Percentiles rank a stretch among this genome's conserved stretches.
Evolutionary conservation across 495 filamentous ascomycete species (phyloP).

Genomic region (Haplographium delicatum): DNA sequence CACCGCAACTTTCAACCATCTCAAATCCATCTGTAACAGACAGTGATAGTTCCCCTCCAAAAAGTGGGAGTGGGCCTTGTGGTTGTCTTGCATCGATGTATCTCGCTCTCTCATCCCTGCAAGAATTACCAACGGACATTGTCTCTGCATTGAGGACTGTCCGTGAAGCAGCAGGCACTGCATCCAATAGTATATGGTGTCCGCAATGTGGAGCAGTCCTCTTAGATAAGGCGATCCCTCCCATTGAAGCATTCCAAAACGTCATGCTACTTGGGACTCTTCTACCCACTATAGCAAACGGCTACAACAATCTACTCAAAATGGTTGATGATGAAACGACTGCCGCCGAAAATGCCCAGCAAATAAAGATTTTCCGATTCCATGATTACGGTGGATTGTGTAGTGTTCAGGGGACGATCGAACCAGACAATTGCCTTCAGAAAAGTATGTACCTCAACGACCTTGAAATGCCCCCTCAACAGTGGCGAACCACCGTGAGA

Average conservation of each 20-base stretch:
- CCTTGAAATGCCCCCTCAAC: slow-evolving; percentile 35
- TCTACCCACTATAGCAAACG: slow-evolving; percentile 55
- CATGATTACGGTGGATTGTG: slow-evolving; percentile 39
- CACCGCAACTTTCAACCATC: slow-evolving; percentile 23
- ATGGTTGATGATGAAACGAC: slow-evolving; percentile 40
- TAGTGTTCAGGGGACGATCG: slow-evolving; percentile 13
- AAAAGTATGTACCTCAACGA: slow-evolving; percentile 17
- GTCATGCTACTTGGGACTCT: slow-evolving; percentile 63
- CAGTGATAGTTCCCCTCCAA: slow-evolving; percentile 12
- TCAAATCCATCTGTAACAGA: slow-evolving; percentile 24
- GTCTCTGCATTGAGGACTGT: slow-evolving; percentile 45
- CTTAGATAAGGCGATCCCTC: slow-evolving; percentile 20
- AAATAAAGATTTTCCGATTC: slow-evolving; percentile 38
- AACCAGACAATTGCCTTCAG: slow-evolving; percentile 10
- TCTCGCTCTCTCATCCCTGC: slow-evolving; percentile 40
- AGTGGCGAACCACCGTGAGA: slow-evolving; percentile 45
- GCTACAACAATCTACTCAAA: slow-evolving; percentile 43
- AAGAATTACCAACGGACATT: slow-evolving; percentile 37
- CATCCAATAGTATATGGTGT: slow-evolving; percentile 56
- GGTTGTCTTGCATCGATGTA: slow-evolving; percentile 30
- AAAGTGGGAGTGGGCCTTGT: slow-evolving; percentile 5
- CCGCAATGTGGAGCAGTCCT: slow-evolving; percentile 46
- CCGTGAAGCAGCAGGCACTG: slow-evolving; percentile 50
- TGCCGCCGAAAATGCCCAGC: slow-evolving; percentile 32
- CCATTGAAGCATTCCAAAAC: slow-evolving; percentile 49